Evolutionary conservation across 495 filamentous ascomycete species (phyloP), one percentile per base, ranked within the genome.

Genomic region (Penicillium lagena): DNA sequence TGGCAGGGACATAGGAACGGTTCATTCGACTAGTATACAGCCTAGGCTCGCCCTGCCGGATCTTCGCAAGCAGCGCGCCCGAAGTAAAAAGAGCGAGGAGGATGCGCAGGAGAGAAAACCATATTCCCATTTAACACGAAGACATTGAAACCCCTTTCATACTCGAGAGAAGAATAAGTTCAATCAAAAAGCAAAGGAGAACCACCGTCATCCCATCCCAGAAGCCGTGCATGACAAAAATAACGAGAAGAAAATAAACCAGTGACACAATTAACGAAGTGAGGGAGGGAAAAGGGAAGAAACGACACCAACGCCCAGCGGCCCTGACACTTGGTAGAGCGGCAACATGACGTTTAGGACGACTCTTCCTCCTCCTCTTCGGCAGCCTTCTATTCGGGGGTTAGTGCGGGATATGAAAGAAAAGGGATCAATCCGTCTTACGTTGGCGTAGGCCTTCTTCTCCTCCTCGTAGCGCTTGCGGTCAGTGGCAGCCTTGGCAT

Each of bases 401-500:
- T 64, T 48, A 62, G 54, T 41, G 47, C 43, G 35, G 7, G 42
- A 39, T 12, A 14, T 15, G 35, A 27, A 22, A 9, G 9, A 14
- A 8, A 12, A 14, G 12, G 14, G 8, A 14, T 15, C 10, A 4
- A 37, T 13, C 12, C 35, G 30, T 73, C 81, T 76, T 72, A 90
- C 87, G 30, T 46, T 47, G 53, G 86, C 80, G 79, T 97, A 98
- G 45, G 75, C 83, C 48, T 86, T 85, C 77, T 98, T 97, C 78
- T 96, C 90, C 54, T 93, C 86, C 65, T 96, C 91, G 56, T 97
- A 98, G 49, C 93, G 86, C 83, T 96, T 93, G 86, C 96, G 97
- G 76, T 98, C 93, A 43, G 83, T 75, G 15, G 82, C 86, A 56
- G 93, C 93, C 82, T 98, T 96, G 56, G 85, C 83, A 66, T 96